phyloP scores from a whole-genome alignment of 768 basidiomycete genomes.

The Suillus fuscotomentosus region DNA sequence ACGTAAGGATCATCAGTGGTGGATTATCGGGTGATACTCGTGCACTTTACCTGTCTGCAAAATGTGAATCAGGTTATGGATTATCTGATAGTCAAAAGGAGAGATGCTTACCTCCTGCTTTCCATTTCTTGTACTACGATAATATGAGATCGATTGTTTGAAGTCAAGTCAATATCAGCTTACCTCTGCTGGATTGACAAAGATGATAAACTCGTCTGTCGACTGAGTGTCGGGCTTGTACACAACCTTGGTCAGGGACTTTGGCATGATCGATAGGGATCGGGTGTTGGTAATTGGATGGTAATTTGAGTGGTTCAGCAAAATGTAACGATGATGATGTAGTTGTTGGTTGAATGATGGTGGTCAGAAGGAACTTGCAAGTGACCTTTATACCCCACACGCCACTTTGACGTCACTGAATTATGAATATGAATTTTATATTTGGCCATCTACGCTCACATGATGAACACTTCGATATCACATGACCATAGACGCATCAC shows the following conservation, averaged over 20 bases:
- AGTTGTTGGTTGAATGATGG: background rate
- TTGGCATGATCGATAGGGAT: conserved; percentile 34
- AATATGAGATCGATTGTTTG: conserved; percentile 10
- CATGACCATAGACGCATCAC: conserved; percentile 18
- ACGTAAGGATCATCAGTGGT: conserved; percentile 14
- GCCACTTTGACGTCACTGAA: conserved; percentile 10
- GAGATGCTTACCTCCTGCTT: conserved; percentile 61
- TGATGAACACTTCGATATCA: conserved; percentile 22
- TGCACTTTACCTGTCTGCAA: conserved; percentile 62
- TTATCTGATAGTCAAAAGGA: conserved; percentile 6
- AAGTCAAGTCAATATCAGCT: conserved; percentile 16
- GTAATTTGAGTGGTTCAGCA: conserved; percentile 13
- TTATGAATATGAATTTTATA: background rate
- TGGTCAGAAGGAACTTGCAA: background rate
- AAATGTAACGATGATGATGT: background rate
- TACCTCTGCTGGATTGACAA: conserved; percentile 69
- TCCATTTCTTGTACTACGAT: conserved; percentile 73
- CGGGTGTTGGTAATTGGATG: conserved; percentile 11
- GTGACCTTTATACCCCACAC: conserved; percentile 6
- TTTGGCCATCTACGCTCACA: too few relatives aligned
- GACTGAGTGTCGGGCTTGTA: conserved; percentile 77
- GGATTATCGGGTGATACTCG: background rate
- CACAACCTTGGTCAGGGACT: conserved; percentile 63
- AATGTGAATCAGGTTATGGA: conserved; percentile 13
- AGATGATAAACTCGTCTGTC: conserved; percentile 69